A percentile compares a stretch with the other conserved stretches of the same genome.
phyloP scores from a whole-genome alignment of 352 stramenopile species.

The Pythium folliculosum region DNA sequence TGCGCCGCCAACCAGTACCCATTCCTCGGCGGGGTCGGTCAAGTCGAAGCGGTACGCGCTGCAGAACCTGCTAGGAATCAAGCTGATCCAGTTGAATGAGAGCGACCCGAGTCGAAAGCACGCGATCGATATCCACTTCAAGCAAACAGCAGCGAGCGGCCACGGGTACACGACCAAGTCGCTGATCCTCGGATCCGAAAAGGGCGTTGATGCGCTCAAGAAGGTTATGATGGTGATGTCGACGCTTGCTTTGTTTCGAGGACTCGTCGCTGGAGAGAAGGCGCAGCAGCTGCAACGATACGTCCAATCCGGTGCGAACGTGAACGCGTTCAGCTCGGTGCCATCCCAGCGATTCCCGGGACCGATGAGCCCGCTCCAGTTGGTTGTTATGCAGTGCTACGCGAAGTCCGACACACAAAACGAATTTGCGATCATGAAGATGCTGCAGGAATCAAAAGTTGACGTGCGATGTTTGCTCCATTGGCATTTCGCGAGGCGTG shows the following conservation, averaged over 20 bases:
- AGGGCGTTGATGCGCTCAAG: constrained; percentile 35
- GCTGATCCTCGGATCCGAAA: constrained; percentile 47
- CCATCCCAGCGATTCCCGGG: constrained; percentile 25
- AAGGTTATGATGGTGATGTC: constrained; percentile 50
- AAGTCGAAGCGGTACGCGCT: constrained; percentile 43
- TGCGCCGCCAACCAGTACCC: background rate
- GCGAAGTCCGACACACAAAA: constrained; percentile 10
- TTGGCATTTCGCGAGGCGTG: constrained; percentile 61
- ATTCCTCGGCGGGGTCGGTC: constrained; percentile 13
- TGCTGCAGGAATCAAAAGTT: constrained; percentile 48
- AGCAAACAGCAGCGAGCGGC: constrained; percentile 31
- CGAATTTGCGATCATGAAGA: constrained; percentile 34
- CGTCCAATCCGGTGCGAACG: constrained; percentile 48
- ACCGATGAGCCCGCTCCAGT: constrained; percentile 45
- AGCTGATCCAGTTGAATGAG: constrained; percentile 57
- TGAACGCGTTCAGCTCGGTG: constrained; percentile 49
- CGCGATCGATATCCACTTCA: constrained; percentile 58
- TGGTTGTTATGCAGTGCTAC: constrained; percentile 43
- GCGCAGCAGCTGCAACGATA: constrained; percentile 43
- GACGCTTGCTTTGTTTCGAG: constrained; percentile 61
- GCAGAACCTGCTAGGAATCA: constrained; percentile 45
- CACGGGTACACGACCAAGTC: constrained; percentile 50
- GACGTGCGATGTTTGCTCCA: constrained; percentile 48
- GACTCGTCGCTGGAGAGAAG: constrained; percentile 37
- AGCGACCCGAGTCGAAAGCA: constrained; percentile 47